Percentiles rank a stretch among this genome's conserved stretches.
Conservation (phyloP, 2,329 filamentous ascomycete genomes). For the Aspergillus caelatus region DNA sequence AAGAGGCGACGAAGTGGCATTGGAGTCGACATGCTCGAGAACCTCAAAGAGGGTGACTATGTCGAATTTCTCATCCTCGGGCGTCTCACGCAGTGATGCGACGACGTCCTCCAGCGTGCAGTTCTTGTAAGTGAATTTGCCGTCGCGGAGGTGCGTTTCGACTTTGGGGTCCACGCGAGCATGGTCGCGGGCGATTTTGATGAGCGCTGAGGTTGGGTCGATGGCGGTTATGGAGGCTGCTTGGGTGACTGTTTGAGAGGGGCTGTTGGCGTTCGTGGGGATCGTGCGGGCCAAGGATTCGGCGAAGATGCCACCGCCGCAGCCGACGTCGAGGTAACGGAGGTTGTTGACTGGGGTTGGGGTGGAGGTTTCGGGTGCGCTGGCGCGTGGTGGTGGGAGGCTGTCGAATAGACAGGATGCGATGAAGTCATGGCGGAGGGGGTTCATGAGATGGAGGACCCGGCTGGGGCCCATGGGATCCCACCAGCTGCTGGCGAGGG, state of each 20-base stretch:
- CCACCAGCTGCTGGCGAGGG: conserved; percentile 95
- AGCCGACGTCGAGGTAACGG: conserved; percentile 87
- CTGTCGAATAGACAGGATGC: conserved; percentile 66
- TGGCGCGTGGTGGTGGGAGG: conserved; percentile 38
- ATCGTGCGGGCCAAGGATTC: conserved; percentile 60
- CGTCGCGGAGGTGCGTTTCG: conserved; percentile 52
- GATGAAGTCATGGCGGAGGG: conserved; percentile 92
- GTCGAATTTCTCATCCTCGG: conserved; percentile 62
- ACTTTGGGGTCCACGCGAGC: conserved; percentile 73
- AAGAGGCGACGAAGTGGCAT: conserved; percentile 76
- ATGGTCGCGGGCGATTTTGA: conserved; percentile 71
- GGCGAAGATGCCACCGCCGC: conserved; percentile 94
- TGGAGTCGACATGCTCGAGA: conserved; percentile 84
- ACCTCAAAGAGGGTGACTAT: conserved; percentile 91
- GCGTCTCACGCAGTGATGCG: neutral
- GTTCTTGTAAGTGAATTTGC: conserved; percentile 70
- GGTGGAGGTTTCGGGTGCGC: conserved; percentile 25
- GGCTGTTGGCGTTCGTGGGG: conserved; percentile 20
- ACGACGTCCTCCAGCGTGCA: conserved; percentile 68
- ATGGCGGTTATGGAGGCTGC: conserved; percentile 49
- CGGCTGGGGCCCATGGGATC: conserved; percentile 90
- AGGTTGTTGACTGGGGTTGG: conserved; percentile 24
- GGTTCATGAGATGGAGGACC: conserved; percentile 96
- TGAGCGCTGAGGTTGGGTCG: conserved; percentile 47
- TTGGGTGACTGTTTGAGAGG: conserved; percentile 34